These are phyloP conservation scores for Podospora pseudopauciseta DNA, from an alignment of 495 filamentous ascomycete genomes.

Conservation along the genomic window DNA sequence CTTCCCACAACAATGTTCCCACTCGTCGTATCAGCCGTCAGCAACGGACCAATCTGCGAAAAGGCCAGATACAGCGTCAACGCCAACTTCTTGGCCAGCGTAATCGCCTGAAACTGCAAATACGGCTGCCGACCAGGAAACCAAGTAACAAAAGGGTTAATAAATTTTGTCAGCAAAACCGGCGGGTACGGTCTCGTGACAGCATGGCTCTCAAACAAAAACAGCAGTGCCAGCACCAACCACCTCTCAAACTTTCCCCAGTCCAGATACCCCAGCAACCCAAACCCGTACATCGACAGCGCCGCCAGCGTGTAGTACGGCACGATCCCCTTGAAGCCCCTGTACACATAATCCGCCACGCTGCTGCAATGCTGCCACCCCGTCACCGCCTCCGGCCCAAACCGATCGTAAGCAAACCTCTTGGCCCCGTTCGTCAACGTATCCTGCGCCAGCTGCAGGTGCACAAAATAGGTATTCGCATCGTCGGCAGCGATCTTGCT, in stretches of 20 bases:
- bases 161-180: constrained; percentile 50
- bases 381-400: constrained; percentile 67
- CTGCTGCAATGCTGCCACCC: constrained; percentile 60
- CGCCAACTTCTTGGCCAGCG: constrained; percentile 69
- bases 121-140: constrained; percentile 53
- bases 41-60: constrained; percentile 70
- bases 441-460: constrained; percentile 78
- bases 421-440: constrained; percentile 72
- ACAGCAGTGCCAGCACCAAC: constrained; percentile 63
- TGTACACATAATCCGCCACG: constrained; percentile 66
- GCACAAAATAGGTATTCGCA: constrained; percentile 65
- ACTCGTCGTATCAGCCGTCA: constrained; percentile 39
- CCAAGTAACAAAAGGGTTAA: constrained; percentile 59
- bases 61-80: constrained; percentile 88
- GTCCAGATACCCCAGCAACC: constrained; percentile 74
- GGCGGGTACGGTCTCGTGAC: constrained; percentile 64
- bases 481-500: constrained; percentile 22
- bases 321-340: constrained; percentile 54
- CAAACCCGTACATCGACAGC: constrained; percentile 61
- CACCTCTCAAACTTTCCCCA: constrained; percentile 91
- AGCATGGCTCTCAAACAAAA: constrained; percentile 68
- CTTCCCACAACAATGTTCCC: constrained; percentile 26
- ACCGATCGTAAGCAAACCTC: constrained; percentile 90
- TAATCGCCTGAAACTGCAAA: constrained; percentile 82
- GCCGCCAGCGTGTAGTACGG: constrained; percentile 66